Percentiles rank a stretch among this genome's conserved stretches.
These are phyloP conservation scores for Malus sylvestris DNA, from an alignment of 306 rosid species.

Conservation along the genomic window DNA sequence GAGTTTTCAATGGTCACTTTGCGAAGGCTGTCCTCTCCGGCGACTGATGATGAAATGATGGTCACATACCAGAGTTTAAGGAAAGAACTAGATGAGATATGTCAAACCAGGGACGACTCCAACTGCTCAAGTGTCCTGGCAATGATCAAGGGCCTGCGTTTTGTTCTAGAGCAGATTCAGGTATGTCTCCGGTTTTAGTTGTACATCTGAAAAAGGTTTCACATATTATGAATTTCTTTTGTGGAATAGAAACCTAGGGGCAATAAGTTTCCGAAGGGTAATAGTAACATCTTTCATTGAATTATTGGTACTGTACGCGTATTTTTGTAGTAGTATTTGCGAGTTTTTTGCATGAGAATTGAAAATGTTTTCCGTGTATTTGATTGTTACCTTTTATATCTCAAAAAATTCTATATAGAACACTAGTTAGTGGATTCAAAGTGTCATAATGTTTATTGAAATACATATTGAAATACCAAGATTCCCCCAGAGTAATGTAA, in stretches of 20 bases:
- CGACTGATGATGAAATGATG: conserved; percentile 60
- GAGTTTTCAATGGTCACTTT: conserved; percentile 71
- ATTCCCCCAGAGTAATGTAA: neutral
- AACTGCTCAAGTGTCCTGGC: conserved; percentile 55
- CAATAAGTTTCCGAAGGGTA: neutral
- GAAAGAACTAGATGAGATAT: conserved; percentile 59
- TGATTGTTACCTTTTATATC: neutral
- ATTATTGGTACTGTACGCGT: neutral
- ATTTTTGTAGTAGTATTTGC: neutral
- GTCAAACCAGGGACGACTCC: conserved; percentile 44
- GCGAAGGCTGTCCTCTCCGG: conserved; percentile 78
- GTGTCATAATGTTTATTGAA: neutral
- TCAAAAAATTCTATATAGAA: neutral
- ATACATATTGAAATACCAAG: neutral
- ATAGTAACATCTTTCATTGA: neutral
- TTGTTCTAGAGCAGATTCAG: conserved; percentile 89
- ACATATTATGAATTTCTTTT: too few species aligned
- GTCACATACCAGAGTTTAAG: conserved; percentile 44
- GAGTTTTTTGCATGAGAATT: neutral
- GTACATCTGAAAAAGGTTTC: neutral
- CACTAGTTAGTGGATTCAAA: neutral
- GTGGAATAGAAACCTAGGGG: neutral
- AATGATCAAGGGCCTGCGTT: conserved; percentile 72
- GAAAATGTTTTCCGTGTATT: neutral
- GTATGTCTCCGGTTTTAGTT: conserved; percentile 27